phyloP scores from a whole-genome alignment of 805 yeast genomes.

The Candida xyloterini region DNA sequence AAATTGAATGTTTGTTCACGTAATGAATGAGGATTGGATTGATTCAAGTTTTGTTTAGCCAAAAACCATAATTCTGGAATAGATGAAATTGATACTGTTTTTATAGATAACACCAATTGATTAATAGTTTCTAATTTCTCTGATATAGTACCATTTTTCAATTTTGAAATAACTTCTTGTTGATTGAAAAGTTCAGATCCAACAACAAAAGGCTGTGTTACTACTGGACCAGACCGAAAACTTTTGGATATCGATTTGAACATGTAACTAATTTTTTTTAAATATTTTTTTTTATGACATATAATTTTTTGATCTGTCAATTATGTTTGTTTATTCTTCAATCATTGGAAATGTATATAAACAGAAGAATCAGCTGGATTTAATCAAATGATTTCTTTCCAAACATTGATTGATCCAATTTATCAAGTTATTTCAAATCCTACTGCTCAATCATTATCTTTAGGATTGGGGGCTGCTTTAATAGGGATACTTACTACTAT shows the following conservation, averaged over 20 bases:
- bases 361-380: not conserved
- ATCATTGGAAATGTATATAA: constrained; percentile 1
- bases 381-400: not conserved
- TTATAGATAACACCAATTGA: constrained; percentile 47
- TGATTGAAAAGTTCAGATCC: constrained; percentile 26
- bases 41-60: constrained; percentile 50
- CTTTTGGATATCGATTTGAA: constrained; percentile 28
- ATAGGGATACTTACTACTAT: constrained; percentile 18
- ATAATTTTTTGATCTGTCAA: constrained; percentile 10
- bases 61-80: constrained; percentile 77
- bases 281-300: constrained; percentile 1
- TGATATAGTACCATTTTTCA: constrained; percentile 22
- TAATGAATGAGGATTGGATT: constrained; percentile 30
- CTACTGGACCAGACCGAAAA: constrained; percentile 15
- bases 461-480: constrained; percentile 21
- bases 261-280: constrained; percentile 8
- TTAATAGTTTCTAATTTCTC: constrained; percentile 50
- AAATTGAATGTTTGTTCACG: constrained; percentile 52
- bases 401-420: constrained; percentile 4
- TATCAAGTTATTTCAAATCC: constrained; percentile 12
- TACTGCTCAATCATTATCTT: constrained; percentile 15
- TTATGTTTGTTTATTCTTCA: constrained; percentile 1
- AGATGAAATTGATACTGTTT: constrained; percentile 51
- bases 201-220: constrained; percentile 29
- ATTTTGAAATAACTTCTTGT: constrained; percentile 17